phyloP scores from a whole-genome alignment of 2,329 filamentous ascomycete genomes.

The Arthrobotrys pseudoclavata region DNA sequence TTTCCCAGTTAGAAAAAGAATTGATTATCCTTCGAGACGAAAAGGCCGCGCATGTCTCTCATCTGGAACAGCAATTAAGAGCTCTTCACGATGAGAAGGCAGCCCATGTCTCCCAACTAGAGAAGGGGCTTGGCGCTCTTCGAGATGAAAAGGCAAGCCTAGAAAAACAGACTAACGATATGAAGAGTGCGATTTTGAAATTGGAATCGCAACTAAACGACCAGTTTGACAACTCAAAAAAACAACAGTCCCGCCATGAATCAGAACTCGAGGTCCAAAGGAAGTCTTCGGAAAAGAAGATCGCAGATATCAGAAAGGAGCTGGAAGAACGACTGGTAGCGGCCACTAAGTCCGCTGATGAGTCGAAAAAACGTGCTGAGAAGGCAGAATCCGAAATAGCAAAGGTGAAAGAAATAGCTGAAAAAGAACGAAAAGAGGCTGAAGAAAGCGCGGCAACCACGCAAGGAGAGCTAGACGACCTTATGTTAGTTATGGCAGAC shows the following conservation, averaged over 20 bases:
- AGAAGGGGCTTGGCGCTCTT: slow-evolving; percentile 66
- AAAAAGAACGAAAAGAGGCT: slow-evolving; percentile 67
- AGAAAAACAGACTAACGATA: slow-evolving; percentile 37
- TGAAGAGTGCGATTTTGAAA: slow-evolving; percentile 64
- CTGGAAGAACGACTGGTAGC: slow-evolving; percentile 67
- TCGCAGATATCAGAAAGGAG: slow-evolving; percentile 67
- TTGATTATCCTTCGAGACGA: slow-evolving; percentile 21
- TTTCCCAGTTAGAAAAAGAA: slow-evolving; percentile 41
- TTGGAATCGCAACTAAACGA: slow-evolving; percentile 65
- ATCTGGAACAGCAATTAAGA: slow-evolving; percentile 70
- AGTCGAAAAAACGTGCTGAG: slow-evolving; percentile 66
- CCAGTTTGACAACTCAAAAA: slow-evolving; percentile 68
- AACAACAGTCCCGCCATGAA: slow-evolving; percentile 63
- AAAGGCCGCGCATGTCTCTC: slow-evolving; percentile 4
- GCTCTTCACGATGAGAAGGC: slow-evolving; percentile 69
- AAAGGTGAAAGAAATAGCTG: slow-evolving; percentile 64
- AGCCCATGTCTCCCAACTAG: slow-evolving; percentile 49
- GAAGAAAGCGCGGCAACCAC: slow-evolving; percentile 75
- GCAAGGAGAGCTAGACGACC: slow-evolving; percentile 82
- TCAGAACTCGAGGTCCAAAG: slow-evolving; percentile 63
- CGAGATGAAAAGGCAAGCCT: slow-evolving; percentile 72
- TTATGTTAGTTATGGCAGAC: slow-evolving; percentile 84
- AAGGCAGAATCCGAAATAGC: slow-evolving; percentile 64
- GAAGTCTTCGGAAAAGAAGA: slow-evolving; percentile 65
- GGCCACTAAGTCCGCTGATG: slow-evolving; percentile 65